Evolutionary conservation across 352 stramenopile species (phyloP), one percentile per base, ranked within the genome.

Genomic region (Phytophthora constricta): DNA sequence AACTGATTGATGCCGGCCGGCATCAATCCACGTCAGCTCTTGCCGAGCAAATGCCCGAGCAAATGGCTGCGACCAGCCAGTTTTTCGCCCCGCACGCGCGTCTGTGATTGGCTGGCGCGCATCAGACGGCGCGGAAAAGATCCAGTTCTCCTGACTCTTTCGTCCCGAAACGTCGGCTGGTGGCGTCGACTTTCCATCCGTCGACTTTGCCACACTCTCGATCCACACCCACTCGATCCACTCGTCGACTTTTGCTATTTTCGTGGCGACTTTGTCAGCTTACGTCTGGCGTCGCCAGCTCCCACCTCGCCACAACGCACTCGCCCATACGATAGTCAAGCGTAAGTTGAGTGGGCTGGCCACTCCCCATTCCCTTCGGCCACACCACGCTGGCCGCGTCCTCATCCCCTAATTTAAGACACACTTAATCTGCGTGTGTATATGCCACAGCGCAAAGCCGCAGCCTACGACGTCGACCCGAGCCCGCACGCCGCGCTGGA

Each of bases 401-500:
- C 31, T 37, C 31, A 11, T 11, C 31, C 13, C 31, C 31, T 37
- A 13, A n/a, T n/a, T n/a, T n/a, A n/a, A n/a, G n/a, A n/a, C n/a
- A n/a, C n/a, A n/a, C n/a, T n/a, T n/a, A n/a, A n/a, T n/a, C 31
- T 39, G 23, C 22, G 22, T 37, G 48, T 31, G 50, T 62, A 20
- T 16, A 22, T 57, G 20, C 22, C 53, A 14, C 65, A 77, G 53
- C 65, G 43, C 39, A 65, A 74, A 46, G 65, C 65, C 51, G 28
- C 60, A 48, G 51, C 64, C 19, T 74, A 74, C 49, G 62, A n/a
- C n/a, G n/a, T n/a, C n/a, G n/a, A 67, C 54, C 57, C 62, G 26
- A 74, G 61, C 27, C 66, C 57, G 39, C 57, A 75, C 41, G 62
- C 66, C 13, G 23, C 56, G 28, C 62, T 78, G 51, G 65, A 75